Evolutionary conservation across 1,284 basidiomycete species (phyloP).

Genomic region (Lentinula novae-zelandiae): DNA sequence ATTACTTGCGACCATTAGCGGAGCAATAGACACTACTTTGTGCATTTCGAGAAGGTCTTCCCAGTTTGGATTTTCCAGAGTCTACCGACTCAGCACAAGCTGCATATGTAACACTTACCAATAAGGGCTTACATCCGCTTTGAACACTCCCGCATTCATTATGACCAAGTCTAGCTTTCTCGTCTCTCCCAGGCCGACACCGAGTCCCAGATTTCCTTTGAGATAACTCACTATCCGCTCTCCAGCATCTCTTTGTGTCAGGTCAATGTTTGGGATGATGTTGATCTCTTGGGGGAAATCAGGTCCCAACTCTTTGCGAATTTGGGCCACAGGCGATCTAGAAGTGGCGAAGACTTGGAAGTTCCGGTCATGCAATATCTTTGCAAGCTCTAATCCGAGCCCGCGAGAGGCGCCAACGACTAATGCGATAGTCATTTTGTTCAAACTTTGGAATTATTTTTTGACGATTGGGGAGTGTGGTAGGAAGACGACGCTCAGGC

Average conservation of each 20-base stretch:
- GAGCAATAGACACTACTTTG: constrained; percentile 40
- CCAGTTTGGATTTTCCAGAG: constrained; percentile 33
- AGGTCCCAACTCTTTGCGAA: constrained; percentile 9
- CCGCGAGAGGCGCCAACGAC: constrained; percentile 40
- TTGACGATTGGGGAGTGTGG: neutral
- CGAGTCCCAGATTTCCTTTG: constrained; percentile 15
- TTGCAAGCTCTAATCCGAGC: constrained; percentile 37
- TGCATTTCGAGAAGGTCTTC: constrained; percentile 41
- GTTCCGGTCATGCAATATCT: constrained; percentile 19
- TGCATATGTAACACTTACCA: neutral
- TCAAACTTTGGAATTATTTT: neutral
- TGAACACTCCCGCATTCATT: constrained; percentile 38
- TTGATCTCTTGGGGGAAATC: constrained; percentile 29
- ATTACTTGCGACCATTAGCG: constrained; percentile 32
- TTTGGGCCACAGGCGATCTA: constrained; percentile 20
- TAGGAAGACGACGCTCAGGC: neutral
- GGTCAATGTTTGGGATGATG: constrained; percentile 35
- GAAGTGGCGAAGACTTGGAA: constrained; percentile 36
- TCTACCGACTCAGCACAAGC: constrained; percentile 20
- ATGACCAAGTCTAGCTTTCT: constrained; percentile 32
- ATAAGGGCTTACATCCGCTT: constrained; percentile 28
- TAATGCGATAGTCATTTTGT: constrained; percentile 23
- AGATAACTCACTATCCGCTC: constrained; percentile 24
- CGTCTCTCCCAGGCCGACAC: constrained; percentile 17
- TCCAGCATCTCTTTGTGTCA: constrained; percentile 30